phyloP scores from a whole-genome alignment of 345 rosid species.

The Salix koriyanagi region DNA sequence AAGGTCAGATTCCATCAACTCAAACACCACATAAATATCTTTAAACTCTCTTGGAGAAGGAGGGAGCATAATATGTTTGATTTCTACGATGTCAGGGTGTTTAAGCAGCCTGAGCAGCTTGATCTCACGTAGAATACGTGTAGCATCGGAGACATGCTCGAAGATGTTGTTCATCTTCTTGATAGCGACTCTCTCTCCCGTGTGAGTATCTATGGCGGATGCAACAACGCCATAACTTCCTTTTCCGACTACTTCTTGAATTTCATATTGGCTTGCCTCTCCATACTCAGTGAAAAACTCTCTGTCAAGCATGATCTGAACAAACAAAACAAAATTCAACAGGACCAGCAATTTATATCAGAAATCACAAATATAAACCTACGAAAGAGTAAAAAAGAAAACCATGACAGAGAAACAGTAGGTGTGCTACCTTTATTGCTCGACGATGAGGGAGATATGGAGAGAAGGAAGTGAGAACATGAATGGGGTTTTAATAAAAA shows the following conservation, averaged over 20 bases:
- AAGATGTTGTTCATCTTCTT: constrained; percentile 90
- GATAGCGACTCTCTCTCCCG: constrained; percentile 92
- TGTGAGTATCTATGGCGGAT: constrained; percentile 83
- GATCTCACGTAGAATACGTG: constrained; percentile 86
- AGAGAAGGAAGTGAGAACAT: neutral
- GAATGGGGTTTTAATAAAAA: neutral
- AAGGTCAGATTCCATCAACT: constrained; percentile 98
- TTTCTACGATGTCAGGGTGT: constrained; percentile 86
- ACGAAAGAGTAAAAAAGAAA: neutral
- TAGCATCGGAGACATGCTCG: constrained; percentile 93
- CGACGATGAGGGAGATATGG: neutral
- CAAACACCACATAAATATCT: constrained; percentile 90
- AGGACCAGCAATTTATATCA: neutral
- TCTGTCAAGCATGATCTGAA: constrained; percentile 65
- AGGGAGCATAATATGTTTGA: constrained; percentile 96
- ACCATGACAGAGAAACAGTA: neutral
- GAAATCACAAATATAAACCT: neutral
- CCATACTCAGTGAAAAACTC: constrained; percentile 96
- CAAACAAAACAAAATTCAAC: neutral
- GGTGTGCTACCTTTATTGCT: neutral
- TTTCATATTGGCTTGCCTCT: constrained; percentile 92
- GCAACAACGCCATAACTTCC: constrained; percentile 99
- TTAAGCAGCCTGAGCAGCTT: constrained; percentile 84
- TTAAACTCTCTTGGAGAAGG: constrained; percentile 88
- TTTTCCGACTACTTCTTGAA: constrained; percentile 86